Conservation (phyloP, 2,329 filamentous ascomycete genomes). For the Verruconis gallopava region DNA sequence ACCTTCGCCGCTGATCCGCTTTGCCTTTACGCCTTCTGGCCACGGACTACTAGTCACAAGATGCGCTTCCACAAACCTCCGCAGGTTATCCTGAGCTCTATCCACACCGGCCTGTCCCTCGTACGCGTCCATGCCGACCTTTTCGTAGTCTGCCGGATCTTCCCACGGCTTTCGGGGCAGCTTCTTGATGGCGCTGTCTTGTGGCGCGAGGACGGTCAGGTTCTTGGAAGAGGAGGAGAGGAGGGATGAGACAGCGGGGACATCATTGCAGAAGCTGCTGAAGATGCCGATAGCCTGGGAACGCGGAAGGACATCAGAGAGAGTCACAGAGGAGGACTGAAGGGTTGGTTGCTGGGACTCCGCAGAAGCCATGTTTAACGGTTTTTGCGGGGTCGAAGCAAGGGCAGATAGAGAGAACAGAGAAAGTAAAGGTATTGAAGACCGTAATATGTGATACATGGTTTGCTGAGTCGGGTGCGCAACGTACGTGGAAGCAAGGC, state of each 20-base stretch:
- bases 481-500: too few species aligned
- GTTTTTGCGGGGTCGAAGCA: neutral
- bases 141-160: conserved; percentile 57
- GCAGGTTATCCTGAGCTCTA: conserved; percentile 63
- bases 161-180: conserved; percentile 83
- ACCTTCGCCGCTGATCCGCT: conserved; percentile 49
- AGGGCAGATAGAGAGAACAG: neutral
- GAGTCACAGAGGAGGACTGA: conserved; percentile 30
- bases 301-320: conserved; percentile 74
- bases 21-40: conserved; percentile 51
- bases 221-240: conserved; percentile 55
- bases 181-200: conserved; percentile 66
- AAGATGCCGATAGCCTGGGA: conserved; percentile 74
- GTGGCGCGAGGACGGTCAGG: conserved; percentile 75
- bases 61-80: conserved; percentile 75
- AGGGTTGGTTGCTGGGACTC: neutral
- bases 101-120: conserved; percentile 62
- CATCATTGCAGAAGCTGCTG: conserved; percentile 64
- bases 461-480: neutral
- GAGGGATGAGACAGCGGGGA: conserved; percentile 53
- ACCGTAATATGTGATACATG: neutral
- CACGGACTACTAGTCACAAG: conserved; percentile 65
- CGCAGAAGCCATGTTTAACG: neutral
- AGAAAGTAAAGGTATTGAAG: neutral
- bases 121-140: conserved; percentile 56